Evolutionary conservation across 768 basidiomycete species (phyloP).

Genomic region (Steccherinum ochraceum): DNA sequence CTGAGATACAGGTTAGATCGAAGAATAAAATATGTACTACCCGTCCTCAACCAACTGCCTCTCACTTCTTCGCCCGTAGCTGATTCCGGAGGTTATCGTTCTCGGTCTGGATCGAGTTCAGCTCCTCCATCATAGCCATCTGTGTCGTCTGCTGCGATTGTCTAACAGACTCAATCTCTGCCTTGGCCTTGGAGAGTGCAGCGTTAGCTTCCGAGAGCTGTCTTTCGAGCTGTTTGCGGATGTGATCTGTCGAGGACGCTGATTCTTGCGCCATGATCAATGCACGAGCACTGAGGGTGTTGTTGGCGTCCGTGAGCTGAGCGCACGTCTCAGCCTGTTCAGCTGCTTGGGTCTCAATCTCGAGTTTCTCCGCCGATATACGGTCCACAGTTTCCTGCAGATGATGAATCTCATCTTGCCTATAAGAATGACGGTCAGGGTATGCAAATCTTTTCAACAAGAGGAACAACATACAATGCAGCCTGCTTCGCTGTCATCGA

Average conservation of each 20-base stretch:
- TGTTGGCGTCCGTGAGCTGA: constrained; percentile 76
- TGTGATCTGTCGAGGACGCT: constrained; percentile 44
- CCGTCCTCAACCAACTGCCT: not conserved
- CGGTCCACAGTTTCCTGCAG: constrained; percentile 60
- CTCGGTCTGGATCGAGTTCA: constrained; percentile 78
- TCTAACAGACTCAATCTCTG: constrained; percentile 63
- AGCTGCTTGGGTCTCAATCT: constrained; percentile 60
- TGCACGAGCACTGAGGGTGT: constrained; percentile 64
- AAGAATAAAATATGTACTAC: not conserved
- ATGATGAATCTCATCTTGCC: constrained; percentile 59
- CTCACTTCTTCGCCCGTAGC: constrained; percentile 34
- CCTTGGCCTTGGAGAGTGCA: constrained; percentile 56
- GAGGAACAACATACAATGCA: constrained; percentile 39
- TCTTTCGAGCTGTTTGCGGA: constrained; percentile 49
- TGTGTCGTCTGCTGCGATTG: constrained; percentile 75
- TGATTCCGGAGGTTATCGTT: constrained; percentile 67
- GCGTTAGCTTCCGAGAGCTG: constrained; percentile 58
- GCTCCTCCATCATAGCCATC: constrained; percentile 81
- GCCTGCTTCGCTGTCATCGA: constrained; percentile 44
- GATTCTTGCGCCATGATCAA: constrained; percentile 69
- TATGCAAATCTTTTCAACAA: not conserved
- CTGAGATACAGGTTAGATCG: not conserved
- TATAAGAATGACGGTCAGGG: constrained; percentile 21
- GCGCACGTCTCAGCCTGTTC: constrained; percentile 70
- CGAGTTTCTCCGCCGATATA: constrained; percentile 53